phyloP scores from a whole-genome alignment of 805 yeast genomes.

The Ogataea pini region DNA sequence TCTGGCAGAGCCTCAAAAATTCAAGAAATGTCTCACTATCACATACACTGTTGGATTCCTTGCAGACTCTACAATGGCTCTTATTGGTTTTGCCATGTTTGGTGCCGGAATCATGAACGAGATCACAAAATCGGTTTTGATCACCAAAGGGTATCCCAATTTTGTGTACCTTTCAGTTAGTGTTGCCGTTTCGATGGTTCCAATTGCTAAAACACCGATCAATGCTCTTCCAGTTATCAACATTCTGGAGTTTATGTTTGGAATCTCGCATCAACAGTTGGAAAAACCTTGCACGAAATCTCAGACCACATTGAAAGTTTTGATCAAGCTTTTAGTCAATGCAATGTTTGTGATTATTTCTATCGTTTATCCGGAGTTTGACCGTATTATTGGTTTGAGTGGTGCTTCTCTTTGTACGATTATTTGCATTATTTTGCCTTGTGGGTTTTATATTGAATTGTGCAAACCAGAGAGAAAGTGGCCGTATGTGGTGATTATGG shows the following conservation, averaged over 20 bases:
- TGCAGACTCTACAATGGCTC: conserved; percentile 62
- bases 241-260: conserved; percentile 56
- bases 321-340: conserved; percentile 55
- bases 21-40: conserved; percentile 48
- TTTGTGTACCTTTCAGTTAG: conserved; percentile 60
- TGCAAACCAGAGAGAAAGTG: conserved; percentile 51
- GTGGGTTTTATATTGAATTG: conserved; percentile 68
- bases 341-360: conserved; percentile 64
- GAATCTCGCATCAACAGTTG: conserved; percentile 32
- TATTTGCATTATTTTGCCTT: conserved; percentile 78
- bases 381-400: conserved; percentile 75
- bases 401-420: conserved; percentile 83
- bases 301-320: conserved; percentile 16
- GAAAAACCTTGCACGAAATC: conserved; percentile 14
- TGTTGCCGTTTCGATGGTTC: conserved; percentile 71
- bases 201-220: conserved; percentile 83
- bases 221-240: conserved; percentile 84
- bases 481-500: conserved; percentile 44
- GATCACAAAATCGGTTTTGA: conserved; percentile 72
- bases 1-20: conserved; percentile 70
- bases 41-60: conserved; percentile 60
- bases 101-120: conserved; percentile 70
- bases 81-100: conserved; percentile 77
- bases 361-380: conserved; percentile 78
- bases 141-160: conserved; percentile 66